A percentile compares a stretch with the other conserved stretches of the same genome.
phyloP scores from a whole-genome alignment of 106 monocot species.

The Apostasia shenzhenica region DNA sequence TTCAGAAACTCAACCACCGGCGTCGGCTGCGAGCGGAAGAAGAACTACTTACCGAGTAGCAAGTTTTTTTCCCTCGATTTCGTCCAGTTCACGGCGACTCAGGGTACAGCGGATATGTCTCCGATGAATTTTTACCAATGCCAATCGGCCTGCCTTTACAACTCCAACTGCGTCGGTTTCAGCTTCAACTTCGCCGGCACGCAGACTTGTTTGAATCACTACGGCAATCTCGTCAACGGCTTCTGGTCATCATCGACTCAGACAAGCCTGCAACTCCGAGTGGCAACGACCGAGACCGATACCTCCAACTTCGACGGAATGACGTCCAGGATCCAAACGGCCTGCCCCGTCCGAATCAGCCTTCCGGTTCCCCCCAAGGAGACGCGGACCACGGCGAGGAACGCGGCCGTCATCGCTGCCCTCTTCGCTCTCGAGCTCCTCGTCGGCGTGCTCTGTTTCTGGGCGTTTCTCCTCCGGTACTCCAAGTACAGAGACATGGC shows the following conservation, averaged over 20 bases:
- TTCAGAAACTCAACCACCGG: slow-evolving; percentile 2
- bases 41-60: not conserved
- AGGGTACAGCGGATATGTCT: not conserved
- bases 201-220: slow-evolving; percentile 19
- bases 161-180: slow-evolving; percentile 46
- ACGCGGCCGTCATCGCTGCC: slow-evolving; percentile 35
- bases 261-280: slow-evolving; percentile 29
- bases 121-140: slow-evolving; percentile 27
- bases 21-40: slow-evolving; percentile 18
- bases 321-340: slow-evolving; percentile 39
- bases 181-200: slow-evolving; percentile 34
- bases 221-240: slow-evolving; percentile 18
- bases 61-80: slow-evolving; percentile 53
- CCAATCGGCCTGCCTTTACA: slow-evolving; percentile 18
- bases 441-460: slow-evolving; percentile 48
- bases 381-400: slow-evolving; percentile 16
- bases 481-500: slow-evolving; percentile 84
- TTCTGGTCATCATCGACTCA: slow-evolving; percentile 54
- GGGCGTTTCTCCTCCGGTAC: slow-evolving; percentile 63
- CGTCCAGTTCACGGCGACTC: slow-evolving; percentile 17
- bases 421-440: slow-evolving; percentile 55
- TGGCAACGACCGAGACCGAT: slow-evolving; percentile 27
- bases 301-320: slow-evolving; percentile 40
- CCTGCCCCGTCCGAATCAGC: slow-evolving; percentile 34
- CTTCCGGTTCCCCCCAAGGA: slow-evolving; percentile 35